These are phyloP conservation scores for Limtongia smithiae DNA, from an alignment of 805 yeast species.

Conservation along the genomic window DNA sequence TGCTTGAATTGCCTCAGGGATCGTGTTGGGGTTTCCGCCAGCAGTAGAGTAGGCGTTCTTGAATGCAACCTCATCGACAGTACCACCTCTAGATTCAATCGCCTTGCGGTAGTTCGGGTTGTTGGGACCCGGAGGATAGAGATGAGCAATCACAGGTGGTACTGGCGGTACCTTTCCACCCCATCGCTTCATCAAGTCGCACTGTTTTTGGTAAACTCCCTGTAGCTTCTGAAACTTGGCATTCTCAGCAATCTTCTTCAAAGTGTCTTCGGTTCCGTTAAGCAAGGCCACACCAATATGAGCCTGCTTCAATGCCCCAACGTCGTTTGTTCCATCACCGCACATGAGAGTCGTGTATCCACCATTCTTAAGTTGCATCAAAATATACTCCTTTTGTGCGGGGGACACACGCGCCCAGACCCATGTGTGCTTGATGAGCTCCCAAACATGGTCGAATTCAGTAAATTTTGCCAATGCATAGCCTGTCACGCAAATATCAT, in stretches of 20 bases:
- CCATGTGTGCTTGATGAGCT: slow-evolving; percentile 86
- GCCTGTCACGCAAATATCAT: slow-evolving; percentile 92
- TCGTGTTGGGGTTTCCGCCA: slow-evolving; percentile 3
- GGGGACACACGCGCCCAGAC: slow-evolving; percentile 98
- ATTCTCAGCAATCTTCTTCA: slow-evolving; percentile 83
- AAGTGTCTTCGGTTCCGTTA: slow-evolving; percentile 92
- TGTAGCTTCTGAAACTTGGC: slow-evolving; percentile 61
- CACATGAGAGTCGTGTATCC: slow-evolving; percentile 97
- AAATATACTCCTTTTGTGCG: slow-evolving; percentile 84
- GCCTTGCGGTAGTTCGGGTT: slow-evolving; percentile 88
- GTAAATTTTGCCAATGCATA: slow-evolving; percentile 70
- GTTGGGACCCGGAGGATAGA: slow-evolving; percentile 91
- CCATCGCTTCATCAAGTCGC: slow-evolving; percentile 76
- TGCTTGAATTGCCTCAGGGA: slow-evolving; percentile 24
- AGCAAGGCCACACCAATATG: slow-evolving; percentile 97
- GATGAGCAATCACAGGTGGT: slow-evolving; percentile 84
- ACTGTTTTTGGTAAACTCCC: slow-evolving; percentile 78
- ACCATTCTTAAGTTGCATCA: slow-evolving; percentile 74
- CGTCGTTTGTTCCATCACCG: slow-evolving; percentile 99
- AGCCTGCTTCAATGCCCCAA: slow-evolving; percentile 98
- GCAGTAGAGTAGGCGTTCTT: slow-evolving; percentile 42
- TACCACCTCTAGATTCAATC: slow-evolving; percentile 77
- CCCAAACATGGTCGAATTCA: slow-evolving; percentile 64
- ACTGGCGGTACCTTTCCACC: slow-evolving; percentile 64
- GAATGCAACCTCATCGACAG: slow-evolving; percentile 58